Conservation (phyloP, 2,329 filamentous ascomycete genomes). For the Ceratocystis albifundus region DNA sequence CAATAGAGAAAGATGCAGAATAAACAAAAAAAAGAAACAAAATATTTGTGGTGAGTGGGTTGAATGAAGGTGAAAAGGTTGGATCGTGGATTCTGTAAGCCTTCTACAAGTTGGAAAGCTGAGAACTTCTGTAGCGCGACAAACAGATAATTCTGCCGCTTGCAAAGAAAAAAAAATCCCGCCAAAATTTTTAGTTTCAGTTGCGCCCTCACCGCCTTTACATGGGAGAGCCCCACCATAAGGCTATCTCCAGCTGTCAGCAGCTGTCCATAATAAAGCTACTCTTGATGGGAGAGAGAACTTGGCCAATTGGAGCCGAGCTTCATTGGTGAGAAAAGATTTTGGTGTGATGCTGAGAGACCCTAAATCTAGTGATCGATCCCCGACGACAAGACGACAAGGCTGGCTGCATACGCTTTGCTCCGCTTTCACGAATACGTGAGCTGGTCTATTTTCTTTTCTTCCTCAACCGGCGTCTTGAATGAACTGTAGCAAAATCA, state of each 20-base stretch:
- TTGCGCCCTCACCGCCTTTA: slow-evolving; percentile 23
- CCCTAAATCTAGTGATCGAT: slow-evolving; percentile 17
- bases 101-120: slow-evolving; percentile 8
- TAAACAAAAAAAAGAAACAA: slow-evolving; percentile 11
- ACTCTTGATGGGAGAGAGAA: neutral
- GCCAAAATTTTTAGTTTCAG: slow-evolving; percentile 24
- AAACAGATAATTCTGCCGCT: slow-evolving; percentile 21
- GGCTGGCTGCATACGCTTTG: slow-evolving; percentile 15
- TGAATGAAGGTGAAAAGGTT: slow-evolving; percentile 4
- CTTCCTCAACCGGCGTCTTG: slow-evolving; percentile 13
- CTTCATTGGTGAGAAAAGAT: slow-evolving; percentile 14
- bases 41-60: neutral
- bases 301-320: neutral
- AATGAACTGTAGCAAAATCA: neutral
- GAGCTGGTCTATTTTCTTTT: neutral
- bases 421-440: slow-evolving; percentile 6
- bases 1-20: neutral
- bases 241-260: neutral
- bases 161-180: slow-evolving; percentile 16
- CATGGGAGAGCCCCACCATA: slow-evolving; percentile 7
- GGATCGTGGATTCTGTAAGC: neutral
- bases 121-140: slow-evolving; percentile 20
- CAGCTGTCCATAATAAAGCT: slow-evolving; percentile 4
- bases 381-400: slow-evolving; percentile 15
- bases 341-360: slow-evolving; percentile 14